Conservation (phyloP, 306 rosid species). For the Cucumis melo region DNA sequence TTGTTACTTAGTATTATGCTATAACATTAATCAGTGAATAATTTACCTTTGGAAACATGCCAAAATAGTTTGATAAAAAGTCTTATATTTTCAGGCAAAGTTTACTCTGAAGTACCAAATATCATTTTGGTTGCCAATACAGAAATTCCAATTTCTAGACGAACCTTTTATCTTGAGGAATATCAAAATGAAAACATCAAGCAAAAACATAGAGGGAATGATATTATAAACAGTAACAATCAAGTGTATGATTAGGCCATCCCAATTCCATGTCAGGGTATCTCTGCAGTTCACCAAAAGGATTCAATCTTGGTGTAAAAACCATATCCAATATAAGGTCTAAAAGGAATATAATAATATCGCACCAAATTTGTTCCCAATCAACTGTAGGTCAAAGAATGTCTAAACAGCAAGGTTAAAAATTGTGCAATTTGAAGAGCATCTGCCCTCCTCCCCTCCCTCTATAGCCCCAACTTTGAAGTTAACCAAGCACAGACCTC, state of each 20-base stretch:
- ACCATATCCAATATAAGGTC: not conserved
- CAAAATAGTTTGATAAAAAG: not conserved
- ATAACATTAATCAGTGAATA: not conserved
- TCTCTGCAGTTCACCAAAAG: not conserved
- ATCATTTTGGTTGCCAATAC: not conserved
- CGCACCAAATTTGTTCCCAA: conserved; percentile 1
- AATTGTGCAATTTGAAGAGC: not conserved
- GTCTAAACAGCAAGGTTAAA: not conserved
- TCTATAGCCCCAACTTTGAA: conserved; percentile 52
- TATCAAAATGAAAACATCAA: not conserved
- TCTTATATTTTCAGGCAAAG: not conserved
- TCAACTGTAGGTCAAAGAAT: conserved; percentile 5
- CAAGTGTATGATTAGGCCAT: not conserved
- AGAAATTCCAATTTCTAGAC: not conserved
- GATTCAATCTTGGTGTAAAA: not conserved
- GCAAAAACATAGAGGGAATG: not conserved
- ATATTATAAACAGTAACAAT: not conserved
- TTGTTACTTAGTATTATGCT: not conserved
- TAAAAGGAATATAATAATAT: not conserved
- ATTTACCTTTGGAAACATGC: not conserved
- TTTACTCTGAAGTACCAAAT: not conserved
- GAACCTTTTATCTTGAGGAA: not conserved
- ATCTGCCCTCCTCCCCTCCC: not conserved
- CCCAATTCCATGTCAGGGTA: not conserved
- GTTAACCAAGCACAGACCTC: conserved; percentile 70